Base-by-base conservation (phyloP, 2,329 filamentous ascomycete species). In the Dryadomyces quercus-mongolicae region DNA sequence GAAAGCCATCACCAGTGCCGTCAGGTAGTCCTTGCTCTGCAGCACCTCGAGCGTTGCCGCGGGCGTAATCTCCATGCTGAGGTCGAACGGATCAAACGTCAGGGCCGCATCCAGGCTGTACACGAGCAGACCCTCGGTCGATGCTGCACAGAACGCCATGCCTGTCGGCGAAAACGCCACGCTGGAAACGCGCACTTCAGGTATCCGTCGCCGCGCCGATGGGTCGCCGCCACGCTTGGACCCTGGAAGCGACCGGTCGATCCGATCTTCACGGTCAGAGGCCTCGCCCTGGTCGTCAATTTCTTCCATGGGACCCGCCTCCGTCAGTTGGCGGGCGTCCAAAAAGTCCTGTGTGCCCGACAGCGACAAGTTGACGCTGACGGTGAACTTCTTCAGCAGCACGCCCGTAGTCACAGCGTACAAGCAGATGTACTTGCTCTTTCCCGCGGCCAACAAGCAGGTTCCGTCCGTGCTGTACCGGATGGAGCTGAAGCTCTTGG, bases 391-490 rank as follows among this genome's bases (percentile, higher is more conserved):
- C 68, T 94, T 95, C 54, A 97, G 74, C 12, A 98, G 73, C 0
- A 93, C 89, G 67, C 93, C 90, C 0, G 92, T 95, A 55, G 84
- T 83, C 36, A 95, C 88, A n/a, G 94, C 92, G 70, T 98, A 98
- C 55, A 98, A 70, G 66, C 93, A 97, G 52, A 98, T 96, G 68
- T 95, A 96, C 72, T 98, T 98, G 82, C 90, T 96, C 74, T 93
- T 95, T 36, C 93, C 93, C 49, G 82, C 91, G 1, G 92, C 93
- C 44, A 98, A 74, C 12, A 98, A 75, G 62, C 93, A 96, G 58
- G 82, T 87, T 13, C 93, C 93, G 65, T 98, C 93, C 1, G 88
- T 86, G 66, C 90, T 95, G 71, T 97, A 98, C 53, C 81, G 82
- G 60, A 98, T 87, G 7, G 86, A 86, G 63, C 80, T 85, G 72